phyloP scores from a whole-genome alignment of 2,329 filamentous ascomycete genomes.

The Exophiala alcalophila region DNA sequence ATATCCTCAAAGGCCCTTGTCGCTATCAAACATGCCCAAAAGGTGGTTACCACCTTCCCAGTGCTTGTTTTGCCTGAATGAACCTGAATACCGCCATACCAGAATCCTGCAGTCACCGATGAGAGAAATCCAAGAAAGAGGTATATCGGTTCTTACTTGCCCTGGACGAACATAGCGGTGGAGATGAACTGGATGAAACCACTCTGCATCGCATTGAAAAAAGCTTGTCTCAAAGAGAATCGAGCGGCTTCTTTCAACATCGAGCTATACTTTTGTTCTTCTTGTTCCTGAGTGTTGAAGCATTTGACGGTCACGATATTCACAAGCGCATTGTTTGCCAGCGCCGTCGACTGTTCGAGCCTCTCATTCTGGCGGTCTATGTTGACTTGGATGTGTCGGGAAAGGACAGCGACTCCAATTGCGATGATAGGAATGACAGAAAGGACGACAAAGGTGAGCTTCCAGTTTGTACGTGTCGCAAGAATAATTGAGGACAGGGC shows the following conservation, averaged over 20 bases:
- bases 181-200: slow-evolving; percentile 71
- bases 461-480: slow-evolving; percentile 79
- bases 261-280: slow-evolving; percentile 62
- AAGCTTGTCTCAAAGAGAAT: slow-evolving; percentile 66
- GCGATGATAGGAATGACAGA: slow-evolving; percentile 68
- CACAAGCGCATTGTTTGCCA: slow-evolving; percentile 64
- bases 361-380: slow-evolving; percentile 67
- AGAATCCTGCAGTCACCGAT: slow-evolving; percentile 60
- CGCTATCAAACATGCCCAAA: slow-evolving; percentile 75
- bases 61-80: slow-evolving; percentile 56
- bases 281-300: slow-evolving; percentile 71
- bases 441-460: slow-evolving; percentile 74
- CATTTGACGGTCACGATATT: slow-evolving; percentile 84
- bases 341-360: slow-evolving; percentile 68
- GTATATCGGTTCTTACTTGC: slow-evolving; percentile 13
- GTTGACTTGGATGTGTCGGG: slow-evolving; percentile 59
- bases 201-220: slow-evolving; percentile 68
- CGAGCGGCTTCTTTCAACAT: slow-evolving; percentile 58
- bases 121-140: slow-evolving; percentile 1
- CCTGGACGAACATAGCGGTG: slow-evolving; percentile 72
- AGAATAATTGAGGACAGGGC: slow-evolving; percentile 64
- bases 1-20: slow-evolving; percentile 72
- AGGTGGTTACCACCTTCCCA: slow-evolving; percentile 74
- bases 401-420: slow-evolving; percentile 58
- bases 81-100: slow-evolving; percentile 75